These are phyloP conservation scores for Daldinia eschscholtzii DNA, from an alignment of 2,329 filamentous ascomycete genomes.

Conservation along the genomic window DNA sequence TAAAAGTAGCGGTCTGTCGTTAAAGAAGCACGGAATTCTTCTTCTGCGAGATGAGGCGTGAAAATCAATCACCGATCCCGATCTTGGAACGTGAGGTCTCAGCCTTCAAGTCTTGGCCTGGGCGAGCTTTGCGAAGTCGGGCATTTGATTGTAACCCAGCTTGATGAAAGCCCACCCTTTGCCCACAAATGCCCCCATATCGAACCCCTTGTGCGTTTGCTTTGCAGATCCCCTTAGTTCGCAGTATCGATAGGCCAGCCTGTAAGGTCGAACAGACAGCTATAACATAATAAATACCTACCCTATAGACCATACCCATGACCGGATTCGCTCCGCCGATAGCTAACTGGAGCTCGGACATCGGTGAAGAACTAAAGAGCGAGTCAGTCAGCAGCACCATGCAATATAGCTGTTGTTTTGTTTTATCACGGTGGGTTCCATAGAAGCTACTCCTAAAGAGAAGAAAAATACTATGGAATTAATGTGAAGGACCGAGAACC, in stretches of 20 bases:
- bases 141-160: conserved; percentile 15
- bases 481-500: conserved; percentile 28
- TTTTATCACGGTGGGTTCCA: neutral
- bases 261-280: neutral
- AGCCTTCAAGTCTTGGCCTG: neutral
- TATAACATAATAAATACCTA: neutral
- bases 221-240: neutral
- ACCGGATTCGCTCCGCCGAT: neutral
- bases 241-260: neutral
- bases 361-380: conserved; percentile 21
- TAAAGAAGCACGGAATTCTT: neutral
- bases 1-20: neutral
- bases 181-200: conserved; percentile 11
- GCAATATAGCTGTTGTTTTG: neutral
- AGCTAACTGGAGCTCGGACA: conserved; percentile 19
- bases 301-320: neutral
- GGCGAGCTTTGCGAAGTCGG: conserved; percentile 23
- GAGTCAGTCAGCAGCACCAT: conserved; percentile 8
- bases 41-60: neutral
- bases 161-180: neutral
- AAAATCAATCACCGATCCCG: conserved; percentile 3
- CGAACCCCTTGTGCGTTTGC: conserved; percentile 14
- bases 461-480: neutral
- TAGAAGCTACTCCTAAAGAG: conserved; percentile 15
- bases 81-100: conserved; percentile 16